Conservation (phyloP, 257 asterid genomes). For the Dorcoceras hygrometricum region DNA sequence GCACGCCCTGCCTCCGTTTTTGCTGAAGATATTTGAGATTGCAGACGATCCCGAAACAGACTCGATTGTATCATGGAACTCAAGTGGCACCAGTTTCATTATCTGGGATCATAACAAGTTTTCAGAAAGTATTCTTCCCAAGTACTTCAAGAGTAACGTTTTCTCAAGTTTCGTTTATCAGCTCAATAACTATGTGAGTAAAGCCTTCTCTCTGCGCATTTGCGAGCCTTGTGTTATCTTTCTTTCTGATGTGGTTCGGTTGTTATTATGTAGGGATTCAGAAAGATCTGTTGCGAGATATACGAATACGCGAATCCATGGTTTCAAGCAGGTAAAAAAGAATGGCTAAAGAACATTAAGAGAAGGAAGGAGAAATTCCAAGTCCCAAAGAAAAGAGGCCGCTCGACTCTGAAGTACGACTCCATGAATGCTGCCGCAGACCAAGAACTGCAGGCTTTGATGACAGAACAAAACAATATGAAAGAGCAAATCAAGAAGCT, state of each 20-base stretch:
- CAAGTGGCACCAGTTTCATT: constrained; percentile 36
- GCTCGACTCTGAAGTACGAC: constrained; percentile 12
- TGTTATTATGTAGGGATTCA: constrained; percentile 32
- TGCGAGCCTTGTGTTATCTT: constrained; percentile 5
- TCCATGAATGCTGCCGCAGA: constrained; percentile 18
- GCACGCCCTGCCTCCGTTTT: constrained; percentile 35
- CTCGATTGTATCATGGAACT: constrained; percentile 39
- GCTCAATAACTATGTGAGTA: constrained; percentile 50
- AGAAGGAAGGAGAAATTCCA: constrained; percentile 29
- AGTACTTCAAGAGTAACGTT: constrained; percentile 39
- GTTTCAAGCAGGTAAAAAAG: constrained; percentile 43
- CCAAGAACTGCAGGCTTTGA: constrained; percentile 26
- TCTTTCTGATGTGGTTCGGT: neutral
- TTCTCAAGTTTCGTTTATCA: constrained; percentile 52
- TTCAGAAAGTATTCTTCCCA: constrained; percentile 38
- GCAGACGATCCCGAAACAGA: constrained; percentile 42
- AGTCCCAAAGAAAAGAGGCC: neutral
- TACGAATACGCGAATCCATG: constrained; percentile 42
- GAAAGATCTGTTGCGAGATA: constrained; percentile 33
- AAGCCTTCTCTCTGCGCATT: neutral
- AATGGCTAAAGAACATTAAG: constrained; percentile 38
- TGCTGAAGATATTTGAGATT: constrained; percentile 34
- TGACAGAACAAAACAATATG: constrained; percentile 32
- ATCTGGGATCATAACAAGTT: constrained; percentile 42
- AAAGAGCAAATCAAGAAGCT: constrained; percentile 33